A percentile compares a stretch with the other conserved stretches of the same genome.
Conservation (phyloP, 768 basidiomycete genomes). For the Heimioporus sp. region DNA sequence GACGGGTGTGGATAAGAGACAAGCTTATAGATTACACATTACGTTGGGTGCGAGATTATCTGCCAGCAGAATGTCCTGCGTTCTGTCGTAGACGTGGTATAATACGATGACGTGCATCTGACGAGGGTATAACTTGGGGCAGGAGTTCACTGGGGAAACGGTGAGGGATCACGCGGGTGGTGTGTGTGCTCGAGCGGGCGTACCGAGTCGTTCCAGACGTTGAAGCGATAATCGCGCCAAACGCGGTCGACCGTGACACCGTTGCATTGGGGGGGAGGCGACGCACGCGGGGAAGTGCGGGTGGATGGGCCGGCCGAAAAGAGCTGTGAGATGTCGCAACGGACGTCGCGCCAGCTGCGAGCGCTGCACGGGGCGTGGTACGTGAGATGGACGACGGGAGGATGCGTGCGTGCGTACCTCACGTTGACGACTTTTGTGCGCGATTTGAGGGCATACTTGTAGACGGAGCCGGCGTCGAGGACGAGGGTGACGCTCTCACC, state of each 20-base stretch:
- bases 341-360: conserved; percentile 62
- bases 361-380: conserved; percentile 40
- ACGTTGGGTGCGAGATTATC: conserved; percentile 28
- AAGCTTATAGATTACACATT: conserved; percentile 33
- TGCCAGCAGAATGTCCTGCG: conserved; percentile 28
- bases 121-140: conserved; percentile 23
- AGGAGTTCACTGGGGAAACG: conserved; percentile 19
- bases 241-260: conserved; percentile 64
- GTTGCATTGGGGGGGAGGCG: conserved; percentile 37
- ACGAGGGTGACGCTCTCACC: conserved; percentile 64
- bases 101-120: conserved; percentile 22
- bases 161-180: neutral
- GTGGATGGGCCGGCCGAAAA: conserved; percentile 41
- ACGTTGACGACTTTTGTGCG: conserved; percentile 65
- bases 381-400: conserved; percentile 1
- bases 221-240: conserved; percentile 67
- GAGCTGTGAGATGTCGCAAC: conserved; percentile 59
- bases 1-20: conserved; percentile 19
- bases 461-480: conserved; percentile 65
- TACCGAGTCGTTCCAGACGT: conserved; percentile 56
- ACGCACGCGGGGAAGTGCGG: conserved; percentile 32
- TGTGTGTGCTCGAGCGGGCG: neutral
- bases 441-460: conserved; percentile 68
- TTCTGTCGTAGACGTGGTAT: conserved; percentile 27
- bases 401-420: conserved; percentile 45